These are phyloP conservation scores for Microsporum ferrugineum DNA, from an alignment of 2,329 filamentous ascomycete genomes.

Conservation along the genomic window DNA sequence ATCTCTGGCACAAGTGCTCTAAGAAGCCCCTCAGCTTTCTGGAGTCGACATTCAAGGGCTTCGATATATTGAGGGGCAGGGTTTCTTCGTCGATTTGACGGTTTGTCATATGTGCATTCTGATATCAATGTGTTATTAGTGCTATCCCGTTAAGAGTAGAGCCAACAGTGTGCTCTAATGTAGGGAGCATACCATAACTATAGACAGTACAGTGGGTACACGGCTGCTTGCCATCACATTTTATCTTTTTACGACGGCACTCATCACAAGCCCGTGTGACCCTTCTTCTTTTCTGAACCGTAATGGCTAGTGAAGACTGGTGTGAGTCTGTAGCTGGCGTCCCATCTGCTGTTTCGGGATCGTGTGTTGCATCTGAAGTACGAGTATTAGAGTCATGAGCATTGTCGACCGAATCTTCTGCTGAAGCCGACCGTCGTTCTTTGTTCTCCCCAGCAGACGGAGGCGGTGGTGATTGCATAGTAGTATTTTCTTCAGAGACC, in stretches of 20 bases:
- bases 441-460: not conserved
- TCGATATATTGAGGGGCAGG: conserved; percentile 89
- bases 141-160: not conserved
- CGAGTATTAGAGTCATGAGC: not conserved
- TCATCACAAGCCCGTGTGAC: conserved; percentile 75
- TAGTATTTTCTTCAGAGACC: conserved; percentile 10
- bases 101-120: conserved; percentile 95
- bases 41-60: conserved; percentile 68
- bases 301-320: conserved; percentile 29
- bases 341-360: conserved; percentile 6
- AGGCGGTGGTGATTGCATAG: not conserved
- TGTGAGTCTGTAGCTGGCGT: conserved; percentile 19
- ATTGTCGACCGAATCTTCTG: not conserved
- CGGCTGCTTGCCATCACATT: conserved; percentile 75
- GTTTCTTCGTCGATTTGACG: conserved; percentile 80
- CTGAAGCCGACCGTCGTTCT: not conserved
- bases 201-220: conserved; percentile 97
- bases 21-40: conserved; percentile 70
- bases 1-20: conserved; percentile 71
- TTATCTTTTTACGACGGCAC: conserved; percentile 76
- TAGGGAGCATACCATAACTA: conserved; percentile 66
- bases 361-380: not conserved
- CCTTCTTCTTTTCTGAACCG: conserved; percentile 63
- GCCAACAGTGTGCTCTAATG: not conserved
- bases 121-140: conserved; percentile 1